phyloP scores from a whole-genome alignment of 257 asterid genomes.

The Fraxinus anomala region DNA sequence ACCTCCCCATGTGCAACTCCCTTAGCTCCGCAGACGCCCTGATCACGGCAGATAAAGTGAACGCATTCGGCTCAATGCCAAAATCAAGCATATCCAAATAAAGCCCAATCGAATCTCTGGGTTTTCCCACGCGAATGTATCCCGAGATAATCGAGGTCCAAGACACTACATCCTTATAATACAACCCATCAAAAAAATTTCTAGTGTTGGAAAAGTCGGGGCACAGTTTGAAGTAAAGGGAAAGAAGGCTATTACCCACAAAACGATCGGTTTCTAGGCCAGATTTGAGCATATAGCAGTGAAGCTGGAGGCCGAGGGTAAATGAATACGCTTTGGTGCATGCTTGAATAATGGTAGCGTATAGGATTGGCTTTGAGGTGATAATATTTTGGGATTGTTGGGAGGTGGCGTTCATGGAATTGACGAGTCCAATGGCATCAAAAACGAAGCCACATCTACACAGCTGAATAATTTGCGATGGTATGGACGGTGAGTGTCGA shows the following conservation, averaged over 20 bases:
- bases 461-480: conserved; percentile 47
- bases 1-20: conserved; percentile 45
- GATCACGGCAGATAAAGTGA: conserved; percentile 65
- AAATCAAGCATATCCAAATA: conserved; percentile 54
- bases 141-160: conserved; percentile 91
- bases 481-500: conserved; percentile 12
- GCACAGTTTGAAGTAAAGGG: conserved; percentile 63
- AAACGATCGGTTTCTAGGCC: conserved; percentile 70
- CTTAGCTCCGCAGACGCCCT: conserved; percentile 65
- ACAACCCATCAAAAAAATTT: conserved; percentile 55
- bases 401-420: conserved; percentile 29
- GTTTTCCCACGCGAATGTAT: conserved; percentile 54
- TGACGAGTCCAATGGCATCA: conserved; percentile 49
- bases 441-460: conserved; percentile 51
- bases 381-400: conserved; percentile 19
- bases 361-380: conserved; percentile 47
- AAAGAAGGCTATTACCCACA: conserved; percentile 72
- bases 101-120: conserved; percentile 42
- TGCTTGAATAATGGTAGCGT: conserved; percentile 59
- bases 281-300: conserved; percentile 59
- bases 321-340: conserved; percentile 45
- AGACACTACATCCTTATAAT: conserved; percentile 69
- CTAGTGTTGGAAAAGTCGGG: conserved; percentile 42
- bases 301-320: conserved; percentile 71
- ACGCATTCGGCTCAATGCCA: conserved; percentile 60